Evolutionary conservation across 371 early-diverging fungal genomes (phyloP), one percentile per base, ranked within the genome.

Genomic region (Chytridium lagenaria): DNA sequence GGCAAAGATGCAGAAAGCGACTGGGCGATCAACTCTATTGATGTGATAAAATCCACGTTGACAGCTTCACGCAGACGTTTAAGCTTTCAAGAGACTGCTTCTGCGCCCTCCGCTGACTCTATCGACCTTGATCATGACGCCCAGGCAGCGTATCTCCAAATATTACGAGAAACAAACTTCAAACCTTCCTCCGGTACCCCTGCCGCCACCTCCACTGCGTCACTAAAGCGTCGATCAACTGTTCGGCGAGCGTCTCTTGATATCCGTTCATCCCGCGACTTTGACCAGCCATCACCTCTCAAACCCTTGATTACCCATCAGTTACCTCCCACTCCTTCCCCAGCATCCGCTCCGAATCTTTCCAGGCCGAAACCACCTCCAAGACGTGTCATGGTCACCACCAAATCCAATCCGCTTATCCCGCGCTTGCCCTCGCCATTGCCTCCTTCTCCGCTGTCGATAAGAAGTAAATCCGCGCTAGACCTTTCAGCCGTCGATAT

Each of bases 131-230:
- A 55, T 23, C 10, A 7, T 5, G 57, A 55, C 22, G 57, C 57
- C 16, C 57, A 55, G 30, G 57, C 57, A 7, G 57, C 57, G 26
- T 55, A 55, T 23, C 7, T 55, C 10, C 57, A 55, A 23, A 55
- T 55, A 5, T 15, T 55, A 23, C 10, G 26, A 23, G 57, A 55
- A 7, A 7, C 57, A 7, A 55, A 55, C 57, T 55, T 55, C 7
- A 44, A 44, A 7, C 44, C 44, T 12, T 19, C 7, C 12, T 44
- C 44, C 19, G 7, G 12, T 44, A 44, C 19, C 7, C 19, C 44
- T 12, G 7, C 44, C 19, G 44, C 12, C 19, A 12, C 44, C 7
- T 7, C 12, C 44, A 44, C 44, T 44, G n/a, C n/a, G n/a, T n/a
- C n/a, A n/a, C 19, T 44, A 19, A 44, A 44, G 19, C 7, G 44